Evolutionary conservation across 163 green algal species (phyloP).

Genomic region (Scenedesmus sp.): DNA sequence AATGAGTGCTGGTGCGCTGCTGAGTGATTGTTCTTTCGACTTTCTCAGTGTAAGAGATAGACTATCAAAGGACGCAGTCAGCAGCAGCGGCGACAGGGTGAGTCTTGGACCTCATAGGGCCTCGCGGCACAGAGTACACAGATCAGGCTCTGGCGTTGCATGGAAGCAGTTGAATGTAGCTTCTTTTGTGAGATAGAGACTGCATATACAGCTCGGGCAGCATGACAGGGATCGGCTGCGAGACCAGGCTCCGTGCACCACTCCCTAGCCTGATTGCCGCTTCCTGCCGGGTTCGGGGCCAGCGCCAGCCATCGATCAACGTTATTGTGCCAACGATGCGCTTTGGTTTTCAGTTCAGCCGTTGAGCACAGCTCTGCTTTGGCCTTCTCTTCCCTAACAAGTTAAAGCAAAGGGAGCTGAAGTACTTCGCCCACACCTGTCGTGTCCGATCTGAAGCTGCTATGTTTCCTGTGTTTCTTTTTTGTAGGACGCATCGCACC

Average conservation of each 20-base stretch:
- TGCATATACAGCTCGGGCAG: not conserved
- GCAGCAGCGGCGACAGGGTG: constrained; percentile 5
- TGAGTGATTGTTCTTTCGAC: constrained; percentile 18
- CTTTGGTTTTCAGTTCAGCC: not conserved
- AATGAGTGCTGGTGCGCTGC: constrained; percentile 10
- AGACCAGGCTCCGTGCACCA: constrained; percentile 5
- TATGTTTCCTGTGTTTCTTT: not conserved
- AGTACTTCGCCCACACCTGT: not conserved
- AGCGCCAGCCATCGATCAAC: not conserved
- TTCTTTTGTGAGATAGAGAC: not conserved
- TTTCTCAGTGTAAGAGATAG: not conserved
- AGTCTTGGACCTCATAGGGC: not conserved
- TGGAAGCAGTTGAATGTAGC: not conserved
- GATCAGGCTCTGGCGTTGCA: not conserved
- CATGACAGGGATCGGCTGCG: constrained; percentile 3
- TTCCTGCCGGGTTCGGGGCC: not conserved
- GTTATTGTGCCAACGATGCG: not conserved
- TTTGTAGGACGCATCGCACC: constrained; percentile 9
- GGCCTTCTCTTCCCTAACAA: not conserved
- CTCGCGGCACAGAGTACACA: not conserved
- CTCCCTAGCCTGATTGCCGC: not conserved
- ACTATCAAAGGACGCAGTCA: not conserved
- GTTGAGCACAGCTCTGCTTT: not conserved
- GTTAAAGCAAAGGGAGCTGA: constrained; percentile 9
- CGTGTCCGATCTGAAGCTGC: not conserved